Evolutionary conservation across 768 basidiomycete genomes (phyloP).

Genomic region (Pleurotus eryngii): DNA sequence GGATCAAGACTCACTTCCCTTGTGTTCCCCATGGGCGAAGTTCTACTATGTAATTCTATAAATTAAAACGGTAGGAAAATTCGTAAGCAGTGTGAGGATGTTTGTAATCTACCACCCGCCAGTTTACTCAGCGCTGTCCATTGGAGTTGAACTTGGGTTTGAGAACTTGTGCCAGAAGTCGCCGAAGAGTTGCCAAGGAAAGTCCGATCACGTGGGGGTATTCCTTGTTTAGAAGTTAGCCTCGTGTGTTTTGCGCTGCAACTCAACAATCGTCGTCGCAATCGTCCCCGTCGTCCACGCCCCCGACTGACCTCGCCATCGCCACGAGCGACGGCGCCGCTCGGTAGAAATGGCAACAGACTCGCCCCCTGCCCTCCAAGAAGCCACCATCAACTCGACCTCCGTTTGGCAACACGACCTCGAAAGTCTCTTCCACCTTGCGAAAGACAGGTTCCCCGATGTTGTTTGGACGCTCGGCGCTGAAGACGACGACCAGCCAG

Average conservation of each 20-base stretch:
- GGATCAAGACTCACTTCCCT: too few species aligned
- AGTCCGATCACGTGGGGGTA: background rate
- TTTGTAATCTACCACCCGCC: too few species aligned
- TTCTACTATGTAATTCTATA: too few species aligned
- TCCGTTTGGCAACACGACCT: constrained; percentile 80
- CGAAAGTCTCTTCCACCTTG: constrained; percentile 67
- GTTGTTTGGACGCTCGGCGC: constrained; percentile 81
- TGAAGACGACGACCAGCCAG: constrained; percentile 45
- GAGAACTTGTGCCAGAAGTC: too few species aligned
- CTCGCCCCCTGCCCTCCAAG: constrained; percentile 52
- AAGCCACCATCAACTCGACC: constrained; percentile 68
- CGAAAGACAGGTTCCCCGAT: constrained; percentile 94
- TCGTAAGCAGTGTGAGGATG: too few species aligned
- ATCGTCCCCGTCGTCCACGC: background rate
- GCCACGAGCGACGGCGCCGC: background rate
- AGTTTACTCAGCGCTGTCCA: too few species aligned
- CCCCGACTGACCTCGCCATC: background rate
- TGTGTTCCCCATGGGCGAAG: too few species aligned
- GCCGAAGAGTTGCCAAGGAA: too few species aligned
- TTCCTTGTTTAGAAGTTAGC: background rate
- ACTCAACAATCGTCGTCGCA: background rate
- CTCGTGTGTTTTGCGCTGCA: background rate
- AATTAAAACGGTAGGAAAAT: too few species aligned
- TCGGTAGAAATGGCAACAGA: constrained; percentile 5
- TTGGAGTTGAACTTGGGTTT: too few species aligned